A percentile compares a stretch with the other conserved stretches of the same genome.
Conservation (phyloP, 176 grass and related monocot genomes). For the Phyllostachys edulis region DNA sequence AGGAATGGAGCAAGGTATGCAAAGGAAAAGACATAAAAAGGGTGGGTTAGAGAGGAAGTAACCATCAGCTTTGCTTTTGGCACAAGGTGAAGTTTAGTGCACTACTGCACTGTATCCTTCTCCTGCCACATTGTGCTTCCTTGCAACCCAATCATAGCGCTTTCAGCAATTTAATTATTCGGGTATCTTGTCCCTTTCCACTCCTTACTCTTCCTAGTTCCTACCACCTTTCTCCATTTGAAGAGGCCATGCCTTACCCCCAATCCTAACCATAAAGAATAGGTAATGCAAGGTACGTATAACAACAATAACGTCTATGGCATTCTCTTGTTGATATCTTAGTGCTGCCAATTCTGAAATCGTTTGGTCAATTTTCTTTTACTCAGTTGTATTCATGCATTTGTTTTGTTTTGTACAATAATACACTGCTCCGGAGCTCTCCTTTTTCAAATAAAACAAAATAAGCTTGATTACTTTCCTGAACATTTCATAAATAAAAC, state of each 20-base stretch:
- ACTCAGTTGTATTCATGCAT: background rate
- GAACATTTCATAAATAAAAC: background rate
- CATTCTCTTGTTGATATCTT: background rate
- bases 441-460: background rate
- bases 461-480: background rate
- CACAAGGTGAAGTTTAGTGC: slow-evolving; percentile 63
- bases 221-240: slow-evolving; percentile 27
- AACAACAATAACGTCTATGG: background rate
- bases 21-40: slow-evolving; percentile 19
- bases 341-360: background rate
- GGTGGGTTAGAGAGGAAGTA: slow-evolving; percentile 42
- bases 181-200: slow-evolving; percentile 72
- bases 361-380: background rate
- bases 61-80: slow-evolving; percentile 62
- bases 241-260: slow-evolving; percentile 27
- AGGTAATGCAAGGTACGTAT: background rate
- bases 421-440: background rate
- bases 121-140: slow-evolving; percentile 45
- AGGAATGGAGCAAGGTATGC: slow-evolving; percentile 11
- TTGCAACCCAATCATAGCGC: slow-evolving; percentile 49
- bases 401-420: background rate
- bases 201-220: slow-evolving; percentile 61
- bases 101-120: slow-evolving; percentile 51
- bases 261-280: slow-evolving; percentile 33
- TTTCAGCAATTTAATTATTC: slow-evolving; percentile 44